Evolutionary conservation across 1,284 basidiomycete species (phyloP).

Genomic region (Ceratobasidium sp.): DNA sequence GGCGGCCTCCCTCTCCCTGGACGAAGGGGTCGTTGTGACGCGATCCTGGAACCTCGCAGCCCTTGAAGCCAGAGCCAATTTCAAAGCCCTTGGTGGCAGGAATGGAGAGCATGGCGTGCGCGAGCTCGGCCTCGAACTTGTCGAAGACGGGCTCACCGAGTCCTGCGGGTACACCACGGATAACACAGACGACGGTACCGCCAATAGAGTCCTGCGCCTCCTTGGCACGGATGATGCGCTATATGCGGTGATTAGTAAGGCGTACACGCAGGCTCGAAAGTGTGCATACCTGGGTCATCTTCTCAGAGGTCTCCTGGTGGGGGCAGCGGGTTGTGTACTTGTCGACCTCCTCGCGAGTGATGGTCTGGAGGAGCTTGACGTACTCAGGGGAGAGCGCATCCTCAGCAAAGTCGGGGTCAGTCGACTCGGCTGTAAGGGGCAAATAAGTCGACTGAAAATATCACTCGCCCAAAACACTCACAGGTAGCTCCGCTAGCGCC

Average conservation of each 20-base stretch:
- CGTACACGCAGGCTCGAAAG: not conserved
- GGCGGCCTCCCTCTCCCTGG: slow-evolving; percentile 69
- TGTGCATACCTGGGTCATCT: slow-evolving; percentile 82
- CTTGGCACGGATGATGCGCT: slow-evolving; percentile 96
- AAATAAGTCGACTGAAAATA: not conserved
- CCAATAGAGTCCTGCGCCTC: slow-evolving; percentile 93
- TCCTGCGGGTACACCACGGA: slow-evolving; percentile 89
- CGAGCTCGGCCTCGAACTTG: slow-evolving; percentile 97
- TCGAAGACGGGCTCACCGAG: slow-evolving; percentile 98
- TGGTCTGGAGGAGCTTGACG: slow-evolving; percentile 77
- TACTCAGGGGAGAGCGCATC: slow-evolving; percentile 89
- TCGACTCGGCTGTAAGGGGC: slow-evolving; percentile 55
- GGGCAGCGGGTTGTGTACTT: slow-evolving; percentile 91
- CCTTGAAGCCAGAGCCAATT: slow-evolving; percentile 96
- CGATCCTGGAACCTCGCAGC: slow-evolving; percentile 93
- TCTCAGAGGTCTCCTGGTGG: slow-evolving; percentile 84
- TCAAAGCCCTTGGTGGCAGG: slow-evolving; percentile 99
- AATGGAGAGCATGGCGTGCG: slow-evolving; percentile 98
- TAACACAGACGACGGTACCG: slow-evolving; percentile 96
- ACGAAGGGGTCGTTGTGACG: slow-evolving; percentile 94
- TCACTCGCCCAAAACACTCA: slow-evolving; percentile 41
- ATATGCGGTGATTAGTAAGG: slow-evolving; percentile 1
- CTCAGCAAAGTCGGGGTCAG: slow-evolving; percentile 73
- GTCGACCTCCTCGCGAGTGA: slow-evolving; percentile 92
- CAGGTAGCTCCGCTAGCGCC: slow-evolving; percentile 55